These are phyloP conservation scores for Wickerhamiella pararugosa DNA, from an alignment of 1,139 yeast genomes.

Conservation along the genomic window DNA sequence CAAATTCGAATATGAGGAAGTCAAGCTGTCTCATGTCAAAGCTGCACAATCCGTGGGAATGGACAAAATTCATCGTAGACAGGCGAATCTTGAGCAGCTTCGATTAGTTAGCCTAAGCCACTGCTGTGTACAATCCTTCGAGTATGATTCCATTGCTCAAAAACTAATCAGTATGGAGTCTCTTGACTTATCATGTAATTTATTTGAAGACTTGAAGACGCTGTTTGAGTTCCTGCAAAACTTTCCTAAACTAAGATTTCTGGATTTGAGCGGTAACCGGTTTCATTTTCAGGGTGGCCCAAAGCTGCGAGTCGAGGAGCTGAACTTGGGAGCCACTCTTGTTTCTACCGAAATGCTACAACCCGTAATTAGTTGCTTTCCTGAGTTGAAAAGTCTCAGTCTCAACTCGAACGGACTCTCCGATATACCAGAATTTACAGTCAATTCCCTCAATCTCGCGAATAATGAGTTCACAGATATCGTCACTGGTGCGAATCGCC, in stretches of 20 bases:
- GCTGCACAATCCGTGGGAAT: constrained; percentile 50
- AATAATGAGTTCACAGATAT: constrained; percentile 10
- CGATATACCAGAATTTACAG: constrained; percentile 4
- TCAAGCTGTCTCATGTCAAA: constrained; percentile 31
- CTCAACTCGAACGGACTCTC: constrained; percentile 35
- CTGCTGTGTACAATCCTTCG: constrained; percentile 17
- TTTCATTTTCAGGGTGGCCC: constrained; percentile 20
- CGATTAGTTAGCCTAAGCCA: constrained; percentile 37
- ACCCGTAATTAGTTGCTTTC: constrained; percentile 29
- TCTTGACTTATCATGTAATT: constrained; percentile 50
- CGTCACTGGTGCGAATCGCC: neutral
- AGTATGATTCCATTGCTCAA: constrained; percentile 5
- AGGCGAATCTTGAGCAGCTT: constrained; percentile 34
- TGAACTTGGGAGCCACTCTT: constrained; percentile 29
- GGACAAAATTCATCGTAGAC: constrained; percentile 35
- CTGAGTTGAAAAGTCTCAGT: constrained; percentile 30
- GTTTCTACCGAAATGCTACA: constrained; percentile 20
- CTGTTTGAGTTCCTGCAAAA: constrained; percentile 22
- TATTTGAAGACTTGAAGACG: constrained; percentile 31
- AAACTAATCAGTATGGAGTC: constrained; percentile 24
- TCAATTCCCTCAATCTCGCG: constrained; percentile 12
- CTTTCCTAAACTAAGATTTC: constrained; percentile 25
- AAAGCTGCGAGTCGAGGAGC: constrained; percentile 14
- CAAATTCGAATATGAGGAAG: constrained; percentile 19
- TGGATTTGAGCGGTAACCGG: constrained; percentile 53